phyloP scores from a whole-genome alignment of 495 filamentous ascomycete species.

The Aspergillus leporis region DNA sequence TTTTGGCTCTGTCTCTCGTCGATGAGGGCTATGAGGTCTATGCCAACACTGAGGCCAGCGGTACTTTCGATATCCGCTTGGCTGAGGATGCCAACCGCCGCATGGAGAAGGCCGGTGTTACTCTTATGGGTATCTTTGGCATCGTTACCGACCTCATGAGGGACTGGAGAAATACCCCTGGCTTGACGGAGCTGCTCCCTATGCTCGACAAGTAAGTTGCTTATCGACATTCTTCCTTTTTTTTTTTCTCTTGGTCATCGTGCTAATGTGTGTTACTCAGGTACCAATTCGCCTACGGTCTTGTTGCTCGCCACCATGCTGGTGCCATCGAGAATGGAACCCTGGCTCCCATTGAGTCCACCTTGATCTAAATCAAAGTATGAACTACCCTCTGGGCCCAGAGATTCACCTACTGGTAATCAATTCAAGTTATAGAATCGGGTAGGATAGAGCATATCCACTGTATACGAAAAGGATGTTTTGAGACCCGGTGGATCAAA shows the following conservation, averaged over 20 bases:
- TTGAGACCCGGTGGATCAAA: neutral
- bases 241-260: neutral
- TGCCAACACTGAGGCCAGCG: conserved; percentile 72
- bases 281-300: conserved; percentile 48
- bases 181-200: conserved; percentile 60
- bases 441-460: neutral
- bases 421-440: too few relatives aligned
- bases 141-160: conserved; percentile 75
- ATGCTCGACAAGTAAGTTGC: conserved; percentile 60
- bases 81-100: conserved; percentile 63
- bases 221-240: neutral
- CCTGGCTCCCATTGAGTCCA: conserved; percentile 32
- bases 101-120: conserved; percentile 68
- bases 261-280: conserved; percentile 13
- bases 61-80: conserved; percentile 58
- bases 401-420: too few relatives aligned
- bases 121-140: conserved; percentile 62
- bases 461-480: neutral
- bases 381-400: neutral
- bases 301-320: conserved; percentile 49
- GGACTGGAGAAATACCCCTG: conserved; percentile 74
- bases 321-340: conserved; percentile 51
- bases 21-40: conserved; percentile 75
- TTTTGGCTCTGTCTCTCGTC: conserved; percentile 70
- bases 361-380: conserved; percentile 22